A percentile compares a stretch with the other conserved stretches of the same genome.
These are phyloP conservation scores for Diaporthe longicolla DNA, from an alignment of 2,329 filamentous ascomycete species.

Conservation along the genomic window DNA sequence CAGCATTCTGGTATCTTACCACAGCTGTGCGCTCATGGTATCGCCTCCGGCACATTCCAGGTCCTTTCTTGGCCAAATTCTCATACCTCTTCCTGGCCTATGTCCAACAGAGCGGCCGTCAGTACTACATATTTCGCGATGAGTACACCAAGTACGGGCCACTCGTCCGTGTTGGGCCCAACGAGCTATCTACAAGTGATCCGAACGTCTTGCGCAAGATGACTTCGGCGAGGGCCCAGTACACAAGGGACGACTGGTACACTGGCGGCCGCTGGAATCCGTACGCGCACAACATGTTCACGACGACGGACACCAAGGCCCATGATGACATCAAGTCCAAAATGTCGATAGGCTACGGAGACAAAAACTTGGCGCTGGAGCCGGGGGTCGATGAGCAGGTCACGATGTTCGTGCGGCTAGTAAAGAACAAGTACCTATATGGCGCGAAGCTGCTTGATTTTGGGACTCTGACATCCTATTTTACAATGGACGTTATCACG, in stretches of 20 bases:
- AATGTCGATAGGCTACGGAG: constrained; percentile 46
- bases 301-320: constrained; percentile 42
- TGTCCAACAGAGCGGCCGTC: constrained; percentile 44
- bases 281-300: constrained; percentile 30
- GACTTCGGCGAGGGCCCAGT: constrained; percentile 48
- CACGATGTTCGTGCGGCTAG: neutral
- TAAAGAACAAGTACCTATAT: neutral
- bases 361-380: constrained; percentile 47
- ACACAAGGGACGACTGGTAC: constrained; percentile 45
- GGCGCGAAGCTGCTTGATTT: constrained; percentile 56
- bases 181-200: constrained; percentile 53
- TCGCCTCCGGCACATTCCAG: constrained; percentile 47
- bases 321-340: constrained; percentile 51
- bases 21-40: constrained; percentile 29
- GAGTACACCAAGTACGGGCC: constrained; percentile 47
- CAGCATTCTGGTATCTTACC: neutral
- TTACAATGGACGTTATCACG: constrained; percentile 66
- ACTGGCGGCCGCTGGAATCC: constrained; percentile 18
- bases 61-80: constrained; percentile 50
- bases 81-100: constrained; percentile 52
- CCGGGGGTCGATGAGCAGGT: constrained; percentile 38
- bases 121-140: constrained; percentile 46
- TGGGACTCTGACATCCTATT: constrained; percentile 59
- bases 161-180: constrained; percentile 54
- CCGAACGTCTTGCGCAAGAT: constrained; percentile 50